Evolutionary conservation across 2,329 filamentous ascomycete species (phyloP).

Genomic region (Beauveria caledonica): DNA sequence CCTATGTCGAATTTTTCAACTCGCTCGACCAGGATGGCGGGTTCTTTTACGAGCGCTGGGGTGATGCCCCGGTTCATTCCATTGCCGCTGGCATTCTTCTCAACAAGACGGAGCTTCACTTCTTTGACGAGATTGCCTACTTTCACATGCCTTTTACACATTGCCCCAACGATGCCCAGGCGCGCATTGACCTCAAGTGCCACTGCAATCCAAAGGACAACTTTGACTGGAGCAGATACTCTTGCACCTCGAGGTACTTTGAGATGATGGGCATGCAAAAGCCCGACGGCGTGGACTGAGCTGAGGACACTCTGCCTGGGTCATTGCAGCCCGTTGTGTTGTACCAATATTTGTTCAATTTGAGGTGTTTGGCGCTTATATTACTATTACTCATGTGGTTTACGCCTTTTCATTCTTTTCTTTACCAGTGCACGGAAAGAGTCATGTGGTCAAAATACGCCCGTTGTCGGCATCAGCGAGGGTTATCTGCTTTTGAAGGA

Average conservation of each 20-base stretch:
- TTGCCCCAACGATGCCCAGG: conserved; percentile 86
- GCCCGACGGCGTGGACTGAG: conserved; percentile 69
- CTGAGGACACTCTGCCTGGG: conserved; percentile 44
- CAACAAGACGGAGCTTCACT: conserved; percentile 90
- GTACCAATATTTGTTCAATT: background rate
- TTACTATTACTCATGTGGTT: background rate
- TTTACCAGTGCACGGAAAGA: background rate
- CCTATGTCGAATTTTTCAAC: conserved; percentile 87
- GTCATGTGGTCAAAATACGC: background rate
- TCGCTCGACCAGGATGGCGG: conserved; percentile 88
- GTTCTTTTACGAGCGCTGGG: conserved; percentile 99
- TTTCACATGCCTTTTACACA: conserved; percentile 98
- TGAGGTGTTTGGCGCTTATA: background rate
- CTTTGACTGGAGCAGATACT: conserved; percentile 99
- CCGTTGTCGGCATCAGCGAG: background rate
- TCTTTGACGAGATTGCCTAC: conserved; percentile 98
- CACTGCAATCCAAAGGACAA: conserved; percentile 94
- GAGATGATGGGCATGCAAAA: conserved; percentile 74
- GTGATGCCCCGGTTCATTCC: conserved; percentile 96
- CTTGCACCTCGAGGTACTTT: conserved; percentile 81
- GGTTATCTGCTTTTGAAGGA: background rate
- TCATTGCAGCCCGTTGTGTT: background rate
- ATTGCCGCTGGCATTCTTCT: conserved; percentile 84
- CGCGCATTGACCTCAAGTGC: conserved; percentile 76
- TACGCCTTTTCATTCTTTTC: background rate